Evolutionary conservation across 1,284 basidiomycete species (phyloP).

Genomic region (Ceratobasidium sp.): DNA sequence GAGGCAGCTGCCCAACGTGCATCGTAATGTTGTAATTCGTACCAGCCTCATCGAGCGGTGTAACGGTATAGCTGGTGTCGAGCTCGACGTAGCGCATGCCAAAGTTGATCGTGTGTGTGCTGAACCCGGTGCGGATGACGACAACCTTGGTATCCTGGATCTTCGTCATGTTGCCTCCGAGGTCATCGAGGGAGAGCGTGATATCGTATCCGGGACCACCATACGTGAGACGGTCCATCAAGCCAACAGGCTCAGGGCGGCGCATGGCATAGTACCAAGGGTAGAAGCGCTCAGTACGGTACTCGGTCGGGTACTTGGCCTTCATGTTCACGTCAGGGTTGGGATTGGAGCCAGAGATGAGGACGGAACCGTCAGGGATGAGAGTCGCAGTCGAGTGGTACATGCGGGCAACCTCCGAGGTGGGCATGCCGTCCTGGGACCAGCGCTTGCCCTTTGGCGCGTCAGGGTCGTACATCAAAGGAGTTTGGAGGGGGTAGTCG

Average conservation of each 20-base stretch:
- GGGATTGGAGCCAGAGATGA: conserved; percentile 87
- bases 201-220: conserved; percentile 84
- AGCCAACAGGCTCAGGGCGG: conserved; percentile 74
- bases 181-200: conserved; percentile 65
- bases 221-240: conserved; percentile 75
- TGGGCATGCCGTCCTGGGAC: conserved; percentile 67
- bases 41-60: conserved; percentile 10
- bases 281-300: conserved; percentile 83
- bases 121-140: conserved; percentile 85
- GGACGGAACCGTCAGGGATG: conserved; percentile 68
- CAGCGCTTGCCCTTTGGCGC: conserved; percentile 67
- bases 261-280: conserved; percentile 78
- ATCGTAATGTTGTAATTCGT: conserved; percentile 58
- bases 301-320: conserved; percentile 75
- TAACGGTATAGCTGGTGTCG: conserved; percentile 41
- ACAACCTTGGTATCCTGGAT: conserved; percentile 72
- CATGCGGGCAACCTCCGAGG: conserved; percentile 74
- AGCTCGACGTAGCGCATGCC: conserved; percentile 42
- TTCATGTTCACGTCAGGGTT: conserved; percentile 75
- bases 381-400: conserved; percentile 82
- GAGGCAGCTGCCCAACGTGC: conserved; percentile 81
- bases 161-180: conserved; percentile 63
- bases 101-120: conserved; percentile 76
- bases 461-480: conserved; percentile 70
- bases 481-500: conserved; percentile 60